Evolutionary conservation across 345 rosid species (phyloP).

Genomic region (Rhizophora apiculata): DNA sequence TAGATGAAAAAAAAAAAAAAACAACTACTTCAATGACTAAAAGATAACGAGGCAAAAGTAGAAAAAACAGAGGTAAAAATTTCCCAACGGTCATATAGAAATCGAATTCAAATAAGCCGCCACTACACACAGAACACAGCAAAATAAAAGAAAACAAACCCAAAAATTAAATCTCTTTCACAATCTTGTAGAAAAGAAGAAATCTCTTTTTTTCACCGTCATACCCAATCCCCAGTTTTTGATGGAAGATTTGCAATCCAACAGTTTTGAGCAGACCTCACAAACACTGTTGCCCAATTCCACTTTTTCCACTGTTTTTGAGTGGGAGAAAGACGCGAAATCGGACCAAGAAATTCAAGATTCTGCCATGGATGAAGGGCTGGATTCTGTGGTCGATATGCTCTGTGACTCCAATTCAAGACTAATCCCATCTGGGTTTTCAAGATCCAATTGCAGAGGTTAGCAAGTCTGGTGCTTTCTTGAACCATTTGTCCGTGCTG

Average conservation of each 20-base stretch:
- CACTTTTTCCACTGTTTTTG: slow-evolving; percentile 28
- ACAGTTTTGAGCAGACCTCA: slow-evolving; percentile 20
- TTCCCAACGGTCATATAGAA: slow-evolving; percentile 27
- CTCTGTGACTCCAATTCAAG: slow-evolving; percentile 73
- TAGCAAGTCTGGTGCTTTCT: slow-evolving; percentile 5
- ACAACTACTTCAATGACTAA: no score
- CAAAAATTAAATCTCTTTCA: neutral
- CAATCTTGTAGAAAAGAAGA: neutral
- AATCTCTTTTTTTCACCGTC: neutral
- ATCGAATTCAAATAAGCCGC: slow-evolving; percentile 32
- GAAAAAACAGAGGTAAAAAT: neutral
- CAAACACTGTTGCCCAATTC: slow-evolving; percentile 13
- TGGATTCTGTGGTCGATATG: slow-evolving; percentile 53
- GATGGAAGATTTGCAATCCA: slow-evolving; percentile 44
- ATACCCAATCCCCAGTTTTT: neutral
- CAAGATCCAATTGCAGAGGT: slow-evolving; percentile 49
- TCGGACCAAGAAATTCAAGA: slow-evolving; percentile 38
- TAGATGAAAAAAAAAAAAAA: no score
- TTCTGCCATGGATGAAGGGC: slow-evolving; percentile 33
- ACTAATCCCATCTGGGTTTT: slow-evolving; percentile 55
- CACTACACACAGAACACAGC: slow-evolving; percentile 4
- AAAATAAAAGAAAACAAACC: slow-evolving; percentile 9
- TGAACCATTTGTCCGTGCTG: neutral
- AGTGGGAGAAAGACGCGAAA: slow-evolving; percentile 26
- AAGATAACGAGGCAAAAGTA: no score